Base-by-base conservation (phyloP, 148 eudicot genomes). In the Amaranthus cruentus region DNA sequence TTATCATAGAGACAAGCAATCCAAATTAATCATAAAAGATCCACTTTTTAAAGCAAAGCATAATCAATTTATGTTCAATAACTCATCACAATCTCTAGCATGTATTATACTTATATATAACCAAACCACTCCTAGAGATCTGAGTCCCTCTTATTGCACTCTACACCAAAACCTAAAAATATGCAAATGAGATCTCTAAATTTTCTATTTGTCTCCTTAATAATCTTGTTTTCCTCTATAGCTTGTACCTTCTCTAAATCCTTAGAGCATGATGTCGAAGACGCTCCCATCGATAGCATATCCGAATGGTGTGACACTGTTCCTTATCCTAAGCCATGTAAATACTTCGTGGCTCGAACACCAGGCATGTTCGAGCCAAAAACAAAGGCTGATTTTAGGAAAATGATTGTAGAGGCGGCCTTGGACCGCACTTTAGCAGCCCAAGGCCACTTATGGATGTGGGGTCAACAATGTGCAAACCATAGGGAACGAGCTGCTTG, bases 261-360 rank as follows among this genome's bases (percentile, higher is more conserved):
- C 59, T 53, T 3, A 12, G 55, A 55, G 14, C 66, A 28, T 28
- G 38, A 28, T 28, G 38, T 9, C 15, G 58, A 47, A 7, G 69
- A 72, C 4, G 70, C 83, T 53, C 57, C 74, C 62, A 44, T 58
- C 0, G 68, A 54, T 0, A 75, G 78, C 51, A 85, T 90, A 46
- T 10, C 70, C 72, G 48, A 59, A 51, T 91, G 93, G 89, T 88
- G 96, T 74, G 77, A 72, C 74, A 78, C 86, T 38, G 88, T 88
- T 10, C 86, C 87, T 7, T 78, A 82, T 63, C 87, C 86, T 0
- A 73, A 77, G 57, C 75, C 85, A 28, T 86, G 88, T 76, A 89
- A 81, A 51, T 70, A 72, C 75, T 85, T 66, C 81, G 77, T 89
- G 84, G 75, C 77, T 54, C 80, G 69, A 8, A 68, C 72, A 51